Conservation (phyloP, 495 filamentous ascomycete genomes). For the Aspergillus nidulans region DNA sequence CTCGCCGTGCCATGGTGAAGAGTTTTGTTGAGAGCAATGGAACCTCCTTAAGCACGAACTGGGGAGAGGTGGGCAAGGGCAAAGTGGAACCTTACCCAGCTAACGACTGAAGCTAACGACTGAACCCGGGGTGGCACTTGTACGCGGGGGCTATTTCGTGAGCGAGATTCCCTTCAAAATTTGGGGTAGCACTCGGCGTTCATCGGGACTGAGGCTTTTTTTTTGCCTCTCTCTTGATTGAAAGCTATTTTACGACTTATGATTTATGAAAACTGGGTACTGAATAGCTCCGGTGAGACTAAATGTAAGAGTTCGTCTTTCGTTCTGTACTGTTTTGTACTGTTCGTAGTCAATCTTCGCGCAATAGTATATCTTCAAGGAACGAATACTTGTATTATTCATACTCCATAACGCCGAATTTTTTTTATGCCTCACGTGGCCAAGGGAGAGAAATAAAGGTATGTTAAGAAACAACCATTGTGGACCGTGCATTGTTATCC, state of each 20-base stretch:
- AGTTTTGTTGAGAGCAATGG: constrained; percentile 91
- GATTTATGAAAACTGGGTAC: neutral
- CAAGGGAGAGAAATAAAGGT: no score
- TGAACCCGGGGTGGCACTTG: neutral
- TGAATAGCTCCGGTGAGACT: neutral
- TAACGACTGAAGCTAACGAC: constrained; percentile 22
- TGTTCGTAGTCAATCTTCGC: neutral
- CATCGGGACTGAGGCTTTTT: neutral
- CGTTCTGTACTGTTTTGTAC: neutral
- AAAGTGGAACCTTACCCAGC: constrained; percentile 71
- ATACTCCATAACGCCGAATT: neutral
- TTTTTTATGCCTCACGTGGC: neutral
- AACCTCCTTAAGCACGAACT: constrained; percentile 89
- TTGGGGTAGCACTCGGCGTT: neutral
- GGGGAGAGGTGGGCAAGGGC: constrained; percentile 73
- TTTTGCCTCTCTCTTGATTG: neutral
- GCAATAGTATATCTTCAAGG: neutral
- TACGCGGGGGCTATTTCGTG: no score
- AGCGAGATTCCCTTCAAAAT: no score
- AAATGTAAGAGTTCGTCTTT: neutral
- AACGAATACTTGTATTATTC: neutral
- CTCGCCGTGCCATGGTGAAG: constrained; percentile 93
- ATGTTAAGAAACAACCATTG: neutral
- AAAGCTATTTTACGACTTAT: neutral
- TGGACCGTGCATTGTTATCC: constrained; percentile 24